Evolutionary conservation across 2,329 filamentous ascomycete genomes (phyloP).

Genomic region (Colletotrichum gigasporum): DNA sequence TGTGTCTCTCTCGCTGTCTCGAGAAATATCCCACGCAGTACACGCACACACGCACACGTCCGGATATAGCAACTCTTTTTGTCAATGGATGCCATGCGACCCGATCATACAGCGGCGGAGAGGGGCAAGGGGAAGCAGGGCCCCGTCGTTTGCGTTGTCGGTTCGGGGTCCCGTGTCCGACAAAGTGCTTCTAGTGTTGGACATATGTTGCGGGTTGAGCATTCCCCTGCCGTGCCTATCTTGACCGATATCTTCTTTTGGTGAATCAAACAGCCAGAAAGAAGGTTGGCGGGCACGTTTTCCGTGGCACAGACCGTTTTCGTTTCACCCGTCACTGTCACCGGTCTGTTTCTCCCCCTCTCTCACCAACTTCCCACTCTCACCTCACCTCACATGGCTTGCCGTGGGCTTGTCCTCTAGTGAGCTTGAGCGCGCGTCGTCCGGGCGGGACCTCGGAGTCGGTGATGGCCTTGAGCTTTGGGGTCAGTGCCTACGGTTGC

Average conservation of each 20-base stretch:
- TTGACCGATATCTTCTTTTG: no score
- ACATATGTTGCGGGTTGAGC: no score
- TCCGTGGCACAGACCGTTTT: conserved; percentile 26
- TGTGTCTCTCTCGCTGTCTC: no score
- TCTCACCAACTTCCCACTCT: not conserved
- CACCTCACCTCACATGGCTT: conserved; percentile 9
- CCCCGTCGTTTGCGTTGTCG: not conserved
- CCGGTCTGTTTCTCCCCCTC: conserved; percentile 1
- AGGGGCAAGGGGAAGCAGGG: not conserved
- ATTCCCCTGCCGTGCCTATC: no score
- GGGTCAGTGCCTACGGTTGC: not conserved
- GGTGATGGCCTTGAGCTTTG: not conserved
- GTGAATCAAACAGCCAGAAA: not conserved
- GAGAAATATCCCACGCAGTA: no score
- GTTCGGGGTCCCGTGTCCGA: not conserved
- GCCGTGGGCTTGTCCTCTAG: not conserved
- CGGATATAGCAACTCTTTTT: no score
- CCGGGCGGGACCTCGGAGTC: not conserved
- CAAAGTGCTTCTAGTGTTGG: no score
- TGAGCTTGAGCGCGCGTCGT: not conserved
- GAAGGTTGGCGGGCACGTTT: conserved; percentile 19
- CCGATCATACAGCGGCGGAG: not conserved
- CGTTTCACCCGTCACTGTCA: conserved; percentile 28
- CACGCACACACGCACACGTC: no score
- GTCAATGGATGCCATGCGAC: no score